Percentiles rank a stretch among this genome's conserved stretches.
These are phyloP conservation scores for Bodo saltans DNA, from an alignment of 78 protist genomes.

Conservation along the genomic window DNA sequence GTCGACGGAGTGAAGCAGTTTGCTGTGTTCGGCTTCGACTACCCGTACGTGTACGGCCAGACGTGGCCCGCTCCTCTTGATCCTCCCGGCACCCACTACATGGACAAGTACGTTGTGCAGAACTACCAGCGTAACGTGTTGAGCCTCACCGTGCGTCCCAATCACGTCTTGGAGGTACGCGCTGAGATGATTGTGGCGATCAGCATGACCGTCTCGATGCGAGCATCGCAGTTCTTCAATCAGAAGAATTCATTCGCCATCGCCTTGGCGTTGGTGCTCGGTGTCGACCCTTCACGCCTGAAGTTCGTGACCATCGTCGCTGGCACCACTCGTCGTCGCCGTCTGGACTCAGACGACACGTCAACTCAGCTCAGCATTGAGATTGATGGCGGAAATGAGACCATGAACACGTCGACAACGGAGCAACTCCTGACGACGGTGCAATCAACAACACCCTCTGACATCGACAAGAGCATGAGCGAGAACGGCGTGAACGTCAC, in stretches of 20 bases:
- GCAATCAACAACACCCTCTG: not conserved
- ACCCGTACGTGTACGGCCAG: not conserved
- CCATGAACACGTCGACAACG: not conserved
- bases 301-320: not conserved
- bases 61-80: not conserved
- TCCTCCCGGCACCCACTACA: not conserved
- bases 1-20: not conserved
- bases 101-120: not conserved
- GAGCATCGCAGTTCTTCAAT: not conserved
- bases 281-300: not conserved
- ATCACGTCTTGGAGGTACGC: not conserved
- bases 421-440: not conserved
- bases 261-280: not conserved
- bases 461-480: not conserved
- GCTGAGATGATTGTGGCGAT: not conserved
- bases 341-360: not conserved
- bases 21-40: not conserved
- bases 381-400: not conserved
- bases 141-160: not conserved
- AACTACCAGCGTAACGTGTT: not conserved
- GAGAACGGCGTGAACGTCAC: not conserved
- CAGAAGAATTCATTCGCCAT: not conserved
- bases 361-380: not conserved
- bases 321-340: not conserved
- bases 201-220: not conserved